A percentile compares a stretch with the other conserved stretches of the same genome.
Evolutionary conservation across 164 flowering plant genomes (phyloP).

Genomic region (Echeveria elegans): DNA sequence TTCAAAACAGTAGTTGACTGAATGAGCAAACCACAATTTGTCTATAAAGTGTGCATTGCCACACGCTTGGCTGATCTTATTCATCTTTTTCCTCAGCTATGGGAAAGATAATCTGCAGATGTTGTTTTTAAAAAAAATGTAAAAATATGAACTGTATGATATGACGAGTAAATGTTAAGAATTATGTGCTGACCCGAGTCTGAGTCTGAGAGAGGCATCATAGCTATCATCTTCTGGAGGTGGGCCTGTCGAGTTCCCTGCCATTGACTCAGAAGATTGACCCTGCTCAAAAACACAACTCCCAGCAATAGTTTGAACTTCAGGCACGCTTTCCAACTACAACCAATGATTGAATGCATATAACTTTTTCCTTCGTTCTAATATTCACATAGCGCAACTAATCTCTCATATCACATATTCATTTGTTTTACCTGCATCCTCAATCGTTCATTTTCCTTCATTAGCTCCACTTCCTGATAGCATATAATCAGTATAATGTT

Average conservation of each 20-base stretch:
- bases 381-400: not conserved
- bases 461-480: constrained; percentile 16
- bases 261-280: constrained; percentile 4
- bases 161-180: not conserved
- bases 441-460: constrained; percentile 19
- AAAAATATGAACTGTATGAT: not conserved
- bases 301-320: not conserved
- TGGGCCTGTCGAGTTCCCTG: not conserved
- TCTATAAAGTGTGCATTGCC: too few relatives aligned
- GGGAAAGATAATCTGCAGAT: not conserved
- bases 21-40: too few relatives aligned
- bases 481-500: not conserved
- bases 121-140: not conserved
- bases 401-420: not conserved
- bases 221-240: constrained; percentile 3
- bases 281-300: not conserved
- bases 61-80: not conserved
- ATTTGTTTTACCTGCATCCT: constrained; percentile 15
- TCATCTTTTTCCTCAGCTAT: not conserved
- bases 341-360: not conserved
- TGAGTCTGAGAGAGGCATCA: constrained; percentile 1
- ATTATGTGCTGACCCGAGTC: not conserved
- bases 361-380: not conserved
- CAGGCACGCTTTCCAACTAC: constrained; percentile 5
- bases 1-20: not conserved